Base-by-base conservation (phyloP, 208 protist species). In the Acanthamoeba quina region DNA sequence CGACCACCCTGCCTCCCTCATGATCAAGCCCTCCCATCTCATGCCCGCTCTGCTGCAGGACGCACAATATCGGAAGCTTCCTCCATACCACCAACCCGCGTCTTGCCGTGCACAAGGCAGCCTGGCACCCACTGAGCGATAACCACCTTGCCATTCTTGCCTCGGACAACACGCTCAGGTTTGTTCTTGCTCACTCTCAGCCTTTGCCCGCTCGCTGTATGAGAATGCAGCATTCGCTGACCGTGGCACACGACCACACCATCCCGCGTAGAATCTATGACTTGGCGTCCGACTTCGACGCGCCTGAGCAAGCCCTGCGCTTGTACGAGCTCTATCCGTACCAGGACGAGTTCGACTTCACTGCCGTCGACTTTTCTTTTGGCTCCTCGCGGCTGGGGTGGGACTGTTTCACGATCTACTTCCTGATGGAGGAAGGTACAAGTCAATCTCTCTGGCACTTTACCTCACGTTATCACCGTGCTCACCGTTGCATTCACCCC, bases 341-440 rank as follows among this genome's bases (percentile, higher is more conserved):
- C 19, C 19, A 58, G 10, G 62, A 68, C 5, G 58, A 89, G 5
- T n/a, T 21, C 86, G 62, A 70, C 62, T 70, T 70, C n/a, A 37
- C 6, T 2, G 66, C 60, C 26, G 76, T 92, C 24, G 58, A 70
- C 60, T 76, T 92, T 56, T 76, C 44, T 15, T 92, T 92, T 29
- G 86, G 86, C 13, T 58, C 86, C 11, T 92, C 86, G 26, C 56
- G 49, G 13, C 26, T 58, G 26, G 37, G 62, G 10, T 92, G 86
- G 86, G 86, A 92, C 37, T 56, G 34, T 44, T 92, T 92, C 49
- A 92, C 86, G 6, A 92, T 92, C 29, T 92, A 92, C 26, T 92
- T 92, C 64, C 64, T 92, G 21, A 92, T 76, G 58, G 86, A 92
- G 13, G 62, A 68, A 10, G 86, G 78, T 86, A 64, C 52, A 41